Evolutionary conservation across 768 basidiomycete species (phyloP), one percentile per base, ranked within the genome.

Genomic region (Termitomyces sp.): DNA sequence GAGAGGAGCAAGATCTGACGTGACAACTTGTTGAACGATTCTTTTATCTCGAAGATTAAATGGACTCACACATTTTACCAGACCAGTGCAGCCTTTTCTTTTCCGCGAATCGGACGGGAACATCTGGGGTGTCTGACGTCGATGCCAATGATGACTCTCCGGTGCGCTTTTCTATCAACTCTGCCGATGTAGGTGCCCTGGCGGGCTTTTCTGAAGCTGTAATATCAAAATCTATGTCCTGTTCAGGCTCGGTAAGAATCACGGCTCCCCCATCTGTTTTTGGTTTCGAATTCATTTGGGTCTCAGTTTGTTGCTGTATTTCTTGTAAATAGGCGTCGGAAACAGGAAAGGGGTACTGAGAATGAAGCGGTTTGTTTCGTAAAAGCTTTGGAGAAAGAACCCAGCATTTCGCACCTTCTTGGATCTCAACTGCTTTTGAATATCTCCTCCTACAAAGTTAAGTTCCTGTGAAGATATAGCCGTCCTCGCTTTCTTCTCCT

Each of bases 61-160:
- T 33, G 7, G 7, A 71, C 87, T 45, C 65, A 92, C 91, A 98
- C 0, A 91, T 89, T 71, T 92, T 93, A 2, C 89, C 92, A 8
- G 78, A 72, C 93, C 95, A 98, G 65, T 91, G 74, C 44, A 98
- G 69, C 52, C 92, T 77, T 68, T 85, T 93, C 77, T 98, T 98
- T 75, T 99, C 97, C 13, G 74, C 69, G 44, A 88, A 86, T 30
- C 91, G 80, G 24, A 83, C 62, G 1, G 83, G 85, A 1, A 87
- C 86, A 63, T 96, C 94, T 2, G 86, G 84, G 0, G 77, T 78
- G 63, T 89, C 89, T 2, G 59, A 64, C 54, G 80, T 79, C 32
- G 76, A 66, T 12, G 50, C 61, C 0, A 63, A 58, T 14, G 53
- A 43, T 22, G 67, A 18, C 20, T 70, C 74, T 14, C 76, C 77